These are phyloP conservation scores for Hypoxylon sp. DNA, from an alignment of 2,329 filamentous ascomycete species.

Conservation along the genomic window DNA sequence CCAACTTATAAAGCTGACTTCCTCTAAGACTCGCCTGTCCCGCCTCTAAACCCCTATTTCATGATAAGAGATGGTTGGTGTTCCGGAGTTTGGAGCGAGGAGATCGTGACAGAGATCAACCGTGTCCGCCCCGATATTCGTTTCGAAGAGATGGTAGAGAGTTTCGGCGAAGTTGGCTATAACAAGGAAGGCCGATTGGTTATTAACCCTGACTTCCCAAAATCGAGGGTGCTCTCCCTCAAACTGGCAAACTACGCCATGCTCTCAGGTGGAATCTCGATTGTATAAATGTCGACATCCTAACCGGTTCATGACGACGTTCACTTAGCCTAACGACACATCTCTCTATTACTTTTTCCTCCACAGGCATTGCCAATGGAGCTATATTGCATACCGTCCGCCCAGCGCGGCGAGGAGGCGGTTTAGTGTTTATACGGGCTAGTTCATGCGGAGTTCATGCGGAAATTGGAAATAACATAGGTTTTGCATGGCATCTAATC, in stretches of 20 bases:
- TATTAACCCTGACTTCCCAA: constrained; percentile 69
- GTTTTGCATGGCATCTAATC: constrained; percentile 2
- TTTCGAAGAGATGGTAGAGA: constrained; percentile 75
- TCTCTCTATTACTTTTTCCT: constrained; percentile 2
- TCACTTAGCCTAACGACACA: constrained; percentile 13
- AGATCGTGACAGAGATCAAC: constrained; percentile 73
- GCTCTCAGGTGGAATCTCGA: constrained; percentile 59
- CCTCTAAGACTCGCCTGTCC: constrained; percentile 74
- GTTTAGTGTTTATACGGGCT: constrained; percentile 4
- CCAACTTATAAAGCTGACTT: constrained; percentile 32
- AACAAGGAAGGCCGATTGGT: constrained; percentile 73
- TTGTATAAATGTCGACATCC: constrained; percentile 48
- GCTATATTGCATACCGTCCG: constrained; percentile 12
- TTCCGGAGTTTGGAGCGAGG: constrained; percentile 80
- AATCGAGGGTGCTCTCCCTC: constrained; percentile 67
- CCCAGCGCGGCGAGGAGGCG: constrained; percentile 1
- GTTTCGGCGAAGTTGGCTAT: constrained; percentile 72
- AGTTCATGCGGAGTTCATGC: constrained; percentile 24
- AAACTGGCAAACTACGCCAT: constrained; percentile 72
- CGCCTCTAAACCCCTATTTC: constrained; percentile 81
- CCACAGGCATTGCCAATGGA: constrained; percentile 4
- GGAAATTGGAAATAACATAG: constrained; percentile 19
- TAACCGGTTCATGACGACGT: background rate
- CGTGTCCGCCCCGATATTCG: constrained; percentile 70
- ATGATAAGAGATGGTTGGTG: constrained; percentile 72